A percentile compares a stretch with the other conserved stretches of the same genome.
Conservation (phyloP, 2,329 filamentous ascomycete genomes). For the Alternaria sp. region DNA sequence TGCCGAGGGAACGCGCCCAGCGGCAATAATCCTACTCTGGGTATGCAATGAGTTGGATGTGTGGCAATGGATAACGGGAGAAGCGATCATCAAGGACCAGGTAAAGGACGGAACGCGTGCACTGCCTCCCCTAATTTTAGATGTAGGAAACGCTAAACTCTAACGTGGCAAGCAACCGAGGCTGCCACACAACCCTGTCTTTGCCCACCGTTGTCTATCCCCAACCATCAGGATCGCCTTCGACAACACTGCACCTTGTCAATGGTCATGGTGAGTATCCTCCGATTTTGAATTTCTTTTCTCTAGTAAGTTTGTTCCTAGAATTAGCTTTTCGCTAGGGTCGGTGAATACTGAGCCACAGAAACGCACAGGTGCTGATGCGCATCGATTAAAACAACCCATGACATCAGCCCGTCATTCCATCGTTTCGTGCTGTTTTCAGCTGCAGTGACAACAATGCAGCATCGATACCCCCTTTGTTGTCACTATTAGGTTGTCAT, state of each 20-base stretch:
- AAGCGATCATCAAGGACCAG: constrained; percentile 27
- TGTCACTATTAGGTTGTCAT: background rate
- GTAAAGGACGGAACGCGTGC: constrained; percentile 28
- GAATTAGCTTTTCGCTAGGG: background rate
- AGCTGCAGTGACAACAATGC: background rate
- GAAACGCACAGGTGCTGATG: background rate
- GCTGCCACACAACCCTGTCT: constrained; percentile 19
- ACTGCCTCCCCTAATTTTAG: constrained; percentile 46
- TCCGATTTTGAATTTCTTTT: too few relatives aligned
- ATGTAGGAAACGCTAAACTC: constrained; percentile 13
- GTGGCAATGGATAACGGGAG: constrained; percentile 31
- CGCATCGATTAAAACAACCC: background rate
- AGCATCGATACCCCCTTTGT: background rate
- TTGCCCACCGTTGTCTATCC: background rate
- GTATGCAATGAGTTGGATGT: constrained; percentile 16
- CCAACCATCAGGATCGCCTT: constrained; percentile 5
- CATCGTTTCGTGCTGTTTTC: constrained; percentile 3
- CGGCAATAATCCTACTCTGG: constrained; percentile 12
- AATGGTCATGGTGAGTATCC: background rate
- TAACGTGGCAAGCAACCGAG: constrained; percentile 23
- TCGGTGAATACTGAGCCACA: background rate
- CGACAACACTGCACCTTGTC: background rate
- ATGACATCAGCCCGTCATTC: background rate
- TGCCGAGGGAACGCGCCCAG: constrained; percentile 8
- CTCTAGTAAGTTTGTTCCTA: background rate